Evolutionary conservation across 1,284 basidiomycete species (phyloP), one percentile per base, ranked within the genome.

Genomic region (Ustilago cynodontis): DNA sequence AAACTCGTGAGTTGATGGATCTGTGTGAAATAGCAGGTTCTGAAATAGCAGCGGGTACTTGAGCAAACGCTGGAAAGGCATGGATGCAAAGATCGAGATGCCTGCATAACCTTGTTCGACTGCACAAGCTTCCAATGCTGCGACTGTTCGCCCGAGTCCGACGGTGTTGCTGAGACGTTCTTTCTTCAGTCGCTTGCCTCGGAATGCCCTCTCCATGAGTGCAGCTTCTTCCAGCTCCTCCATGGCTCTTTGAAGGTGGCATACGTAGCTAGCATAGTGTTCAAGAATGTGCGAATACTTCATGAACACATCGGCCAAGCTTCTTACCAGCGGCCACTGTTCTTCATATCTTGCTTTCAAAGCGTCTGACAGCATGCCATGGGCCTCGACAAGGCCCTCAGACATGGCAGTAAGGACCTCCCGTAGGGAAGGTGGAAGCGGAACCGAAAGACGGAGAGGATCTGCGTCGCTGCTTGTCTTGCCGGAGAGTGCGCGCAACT

Each of bases 21-120:
- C 96, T 10, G 96, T 97, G 86, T 96, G 81, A 56, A 81, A 83
- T 50, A 83, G 77, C 4, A 98, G 89, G 86, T 98, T 98, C 87
- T 98, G 95, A 88, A 98, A 98, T 45, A 99, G 90, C 18, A 99
- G 90, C 2, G 96, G 96, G 86, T 98, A 97, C 87, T 99, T 98
- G 85, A 98, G 91, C 47, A 99, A 89, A 33, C 96, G 91, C 85
- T 98, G 96, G 88, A 99, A 97, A 1, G 96, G 96, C 87, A 98
- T 98, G 26, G 94, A 95, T 10, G 98, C 88, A 2, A 94, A 94
- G 82, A 99, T 98, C 35, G 93, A 92, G 47, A 99, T 89, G 0
- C 94, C 94, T 1, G 93, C 94, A 87, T 98, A 95, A 75, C 94
- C 95, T 83, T 93, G 92, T 71, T 93, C 92, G 22, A 89, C 89